phyloP scores from a whole-genome alignment of 2,329 filamentous ascomycete genomes.

The Emmonsia crescens region DNA sequence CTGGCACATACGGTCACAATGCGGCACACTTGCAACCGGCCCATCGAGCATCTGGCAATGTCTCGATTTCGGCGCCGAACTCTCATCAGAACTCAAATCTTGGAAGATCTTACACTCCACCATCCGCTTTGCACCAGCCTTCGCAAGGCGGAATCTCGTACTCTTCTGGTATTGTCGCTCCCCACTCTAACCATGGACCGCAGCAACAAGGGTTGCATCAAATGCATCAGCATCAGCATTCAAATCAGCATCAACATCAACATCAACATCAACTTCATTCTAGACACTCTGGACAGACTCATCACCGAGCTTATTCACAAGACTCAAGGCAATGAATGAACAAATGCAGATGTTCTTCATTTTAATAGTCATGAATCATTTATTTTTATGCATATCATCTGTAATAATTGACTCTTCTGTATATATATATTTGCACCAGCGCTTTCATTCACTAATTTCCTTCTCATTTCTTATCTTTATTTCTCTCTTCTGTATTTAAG shows the following conservation, averaged over 20 bases:
- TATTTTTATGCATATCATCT: neutral
- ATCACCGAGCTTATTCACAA: conserved; percentile 7
- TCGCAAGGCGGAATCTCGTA: conserved; percentile 10
- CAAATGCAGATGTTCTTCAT: too few relatives aligned
- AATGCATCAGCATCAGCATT: conserved; percentile 3
- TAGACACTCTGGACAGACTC: conserved; percentile 3
- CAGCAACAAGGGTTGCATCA: conserved; percentile 5
- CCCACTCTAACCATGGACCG: neutral
- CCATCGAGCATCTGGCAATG: conserved; percentile 16
- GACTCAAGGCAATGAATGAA: conserved; percentile 5
- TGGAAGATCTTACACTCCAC: conserved; percentile 32
- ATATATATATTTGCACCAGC: neutral
- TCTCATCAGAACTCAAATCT: conserved; percentile 11
- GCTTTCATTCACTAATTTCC: neutral
- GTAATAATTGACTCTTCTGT: neutral
- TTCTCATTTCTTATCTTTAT: neutral
- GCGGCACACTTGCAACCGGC: conserved; percentile 15
- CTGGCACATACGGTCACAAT: conserved; percentile 22
- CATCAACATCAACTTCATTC: conserved; percentile 6
- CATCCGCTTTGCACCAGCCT: conserved; percentile 23
- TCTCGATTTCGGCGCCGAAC: neutral
- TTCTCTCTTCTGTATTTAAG: neutral
- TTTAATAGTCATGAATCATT: neutral
- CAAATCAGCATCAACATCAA: neutral
- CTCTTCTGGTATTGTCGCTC: neutral